Evolutionary conservation across 257 asterid genomes (phyloP).

Genomic region (Solanum corneliomulleri): DNA sequence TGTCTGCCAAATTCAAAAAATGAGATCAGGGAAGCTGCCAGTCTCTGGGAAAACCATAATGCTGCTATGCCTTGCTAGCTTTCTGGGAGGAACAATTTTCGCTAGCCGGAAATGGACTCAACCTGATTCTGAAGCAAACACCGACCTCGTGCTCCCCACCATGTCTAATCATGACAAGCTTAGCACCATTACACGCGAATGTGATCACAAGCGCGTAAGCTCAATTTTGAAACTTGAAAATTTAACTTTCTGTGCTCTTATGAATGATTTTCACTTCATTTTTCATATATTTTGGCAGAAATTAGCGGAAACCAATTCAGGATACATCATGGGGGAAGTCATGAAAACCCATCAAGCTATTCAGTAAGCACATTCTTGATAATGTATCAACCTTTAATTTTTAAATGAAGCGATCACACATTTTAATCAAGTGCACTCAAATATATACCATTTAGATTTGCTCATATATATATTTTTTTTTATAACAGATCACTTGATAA

Average conservation of each 20-base stretch:
- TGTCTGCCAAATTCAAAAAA: slow-evolving; percentile 11
- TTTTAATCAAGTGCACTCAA: background rate
- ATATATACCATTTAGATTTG: background rate
- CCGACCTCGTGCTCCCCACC: background rate
- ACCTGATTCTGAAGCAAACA: slow-evolving; percentile 2
- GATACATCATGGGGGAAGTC: slow-evolving; percentile 41
- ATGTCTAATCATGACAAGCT: slow-evolving; percentile 13
- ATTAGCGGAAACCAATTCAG: slow-evolving; percentile 21
- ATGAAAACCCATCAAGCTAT: slow-evolving; percentile 51
- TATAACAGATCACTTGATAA: slow-evolving; percentile 41
- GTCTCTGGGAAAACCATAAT: slow-evolving; percentile 35
- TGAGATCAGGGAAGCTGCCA: slow-evolving; percentile 10
- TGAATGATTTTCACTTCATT: background rate
- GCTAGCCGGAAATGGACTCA: slow-evolving; percentile 20
- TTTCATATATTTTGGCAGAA: slow-evolving; percentile 14
- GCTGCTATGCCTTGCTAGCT: slow-evolving; percentile 44
- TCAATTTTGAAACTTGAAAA: background rate
- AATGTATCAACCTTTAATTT: background rate
- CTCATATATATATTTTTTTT: background rate
- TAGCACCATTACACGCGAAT: slow-evolving; percentile 9
- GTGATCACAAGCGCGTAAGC: slow-evolving; percentile 43
- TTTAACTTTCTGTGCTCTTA: background rate
- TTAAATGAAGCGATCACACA: background rate
- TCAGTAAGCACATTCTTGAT: slow-evolving; percentile 11
- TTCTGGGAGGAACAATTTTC: slow-evolving; percentile 51